Evolutionary conservation across 768 basidiomycete species (phyloP).

Genomic region (Agaricus subrufescens): DNA sequence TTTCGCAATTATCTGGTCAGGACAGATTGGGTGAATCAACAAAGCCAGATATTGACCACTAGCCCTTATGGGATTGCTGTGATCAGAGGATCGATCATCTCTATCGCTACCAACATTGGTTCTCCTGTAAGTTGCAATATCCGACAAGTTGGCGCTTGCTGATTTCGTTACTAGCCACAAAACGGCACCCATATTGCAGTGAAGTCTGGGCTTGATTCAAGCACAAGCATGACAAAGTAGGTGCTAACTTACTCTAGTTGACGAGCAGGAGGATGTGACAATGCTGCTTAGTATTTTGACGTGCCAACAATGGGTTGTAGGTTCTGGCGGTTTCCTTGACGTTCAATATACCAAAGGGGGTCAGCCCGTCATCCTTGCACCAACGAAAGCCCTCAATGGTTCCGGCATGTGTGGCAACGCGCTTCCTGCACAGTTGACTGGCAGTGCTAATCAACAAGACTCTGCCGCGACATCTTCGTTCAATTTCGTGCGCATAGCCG

Average conservation of each 20-base stretch:
- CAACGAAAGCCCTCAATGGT: constrained; percentile 27
- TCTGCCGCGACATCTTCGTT: neutral
- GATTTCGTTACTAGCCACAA: constrained; percentile 37
- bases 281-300: constrained; percentile 45
- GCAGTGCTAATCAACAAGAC: neutral
- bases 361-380: constrained; percentile 51
- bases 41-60: constrained; percentile 46
- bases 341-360: constrained; percentile 65
- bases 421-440: constrained; percentile 5
- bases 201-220: constrained; percentile 46
- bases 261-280: neutral
- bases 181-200: constrained; percentile 52
- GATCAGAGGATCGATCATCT: constrained; percentile 58
- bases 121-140: constrained; percentile 47
- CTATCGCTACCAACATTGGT: constrained; percentile 67
- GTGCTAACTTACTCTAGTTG: constrained; percentile 16
- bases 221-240: constrained; percentile 53
- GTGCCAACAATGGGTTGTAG: constrained; percentile 65
- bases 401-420: constrained; percentile 34
- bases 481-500: no score
- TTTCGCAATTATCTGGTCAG: constrained; percentile 61
- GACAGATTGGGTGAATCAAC: constrained; percentile 53
- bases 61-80: constrained; percentile 53
- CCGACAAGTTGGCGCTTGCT: neutral
- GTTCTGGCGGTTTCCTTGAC: constrained; percentile 56